A percentile compares a stretch with the other conserved stretches of the same genome.
Conservation (phyloP, 768 basidiomycete genomes). For the Mycena venus region DNA sequence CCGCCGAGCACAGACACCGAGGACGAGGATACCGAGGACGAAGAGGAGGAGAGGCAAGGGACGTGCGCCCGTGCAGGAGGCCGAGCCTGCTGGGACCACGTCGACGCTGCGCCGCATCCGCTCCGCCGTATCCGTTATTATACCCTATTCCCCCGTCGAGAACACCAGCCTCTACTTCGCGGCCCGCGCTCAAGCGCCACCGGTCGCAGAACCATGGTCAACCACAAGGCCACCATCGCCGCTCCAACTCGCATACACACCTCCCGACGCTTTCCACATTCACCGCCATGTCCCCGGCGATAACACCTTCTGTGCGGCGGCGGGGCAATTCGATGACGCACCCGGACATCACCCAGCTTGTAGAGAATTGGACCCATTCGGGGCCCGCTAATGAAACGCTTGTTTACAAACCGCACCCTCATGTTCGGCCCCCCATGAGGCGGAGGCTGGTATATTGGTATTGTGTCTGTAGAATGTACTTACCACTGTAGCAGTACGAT, state of each 20-base stretch:
- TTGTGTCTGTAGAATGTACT: too few relatives aligned
- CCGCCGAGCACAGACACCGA: constrained; percentile 35
- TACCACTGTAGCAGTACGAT: neutral
- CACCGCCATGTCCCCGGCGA: constrained; percentile 51
- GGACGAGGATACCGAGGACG: constrained; percentile 28
- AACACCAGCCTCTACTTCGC: constrained; percentile 23
- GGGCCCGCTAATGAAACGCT: constrained; percentile 74
- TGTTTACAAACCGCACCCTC: constrained; percentile 53
- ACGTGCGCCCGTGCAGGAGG: constrained; percentile 4
- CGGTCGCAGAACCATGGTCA: constrained; percentile 9
- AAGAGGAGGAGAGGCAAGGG: constrained; percentile 27
- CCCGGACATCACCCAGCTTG: constrained; percentile 69
- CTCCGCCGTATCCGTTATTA: constrained; percentile 50
- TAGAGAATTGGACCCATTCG: constrained; percentile 67
- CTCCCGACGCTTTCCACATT: constrained; percentile 49
- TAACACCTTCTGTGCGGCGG: constrained; percentile 64
- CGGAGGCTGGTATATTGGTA: neutral
- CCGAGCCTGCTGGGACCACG: constrained; percentile 25
- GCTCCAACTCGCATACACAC: constrained; percentile 33
- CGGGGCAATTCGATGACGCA: constrained; percentile 59
- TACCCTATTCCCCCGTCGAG: constrained; percentile 28
- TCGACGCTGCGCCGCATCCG: constrained; percentile 47
- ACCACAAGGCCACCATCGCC: neutral
- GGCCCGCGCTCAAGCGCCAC: constrained; percentile 32
- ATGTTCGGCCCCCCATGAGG: constrained; percentile 29